Base-by-base conservation (phyloP, 257 asterid species). In the Catharanthus roseus region DNA sequence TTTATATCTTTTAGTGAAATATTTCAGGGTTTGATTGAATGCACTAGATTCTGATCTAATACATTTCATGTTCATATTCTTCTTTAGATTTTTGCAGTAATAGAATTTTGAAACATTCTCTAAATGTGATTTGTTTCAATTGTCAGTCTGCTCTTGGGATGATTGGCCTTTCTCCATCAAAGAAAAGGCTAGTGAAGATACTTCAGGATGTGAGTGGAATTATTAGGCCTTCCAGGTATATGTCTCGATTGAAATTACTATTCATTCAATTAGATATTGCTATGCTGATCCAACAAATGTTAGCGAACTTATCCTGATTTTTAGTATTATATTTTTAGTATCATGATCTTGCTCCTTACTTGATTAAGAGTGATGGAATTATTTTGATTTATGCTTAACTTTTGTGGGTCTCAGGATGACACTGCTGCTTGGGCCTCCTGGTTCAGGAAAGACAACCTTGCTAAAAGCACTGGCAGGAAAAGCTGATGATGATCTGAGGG, bases 191-290 rank as follows among this genome's bases (percentile, higher is more conserved):
- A 45, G 70, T 84, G 33, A 73, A 74, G 21, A 82, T 85, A 61
- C 57, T 67, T 28, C 34, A 45, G 54, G 77, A 73, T 39, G 77
- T 58, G 45, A 77, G 13, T 50, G 89, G 86, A 21, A 85, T 82
- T 13, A 49, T 67, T 16, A 67, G 54, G 45, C 57, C 71, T 13
- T 67, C 57, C 18, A 67, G 71, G 70, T 66, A 42, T 19, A 6
- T 65, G 41, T 15, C 21, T 57, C 89, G 24, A 29, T 61, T 21
- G n/a, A n/a, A 41, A 10, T 15, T 49, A 66, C 38, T 4, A 58
- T 4, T 96, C 85, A 81, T 70, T 73, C 76, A 73, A 50, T 88
- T 39, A 93, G 90, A 56, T n/a, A n/a, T n/a, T n/a, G n/a, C n/a
- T n/a, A n/a, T n/a, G 2, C 42, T 45, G 24, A 2, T 2, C 23